Evolutionary conservation across 2,329 filamentous ascomycete genomes (phyloP), one percentile per base, ranked within the genome.

Genomic region (Bimuria novae-zelandiae): DNA sequence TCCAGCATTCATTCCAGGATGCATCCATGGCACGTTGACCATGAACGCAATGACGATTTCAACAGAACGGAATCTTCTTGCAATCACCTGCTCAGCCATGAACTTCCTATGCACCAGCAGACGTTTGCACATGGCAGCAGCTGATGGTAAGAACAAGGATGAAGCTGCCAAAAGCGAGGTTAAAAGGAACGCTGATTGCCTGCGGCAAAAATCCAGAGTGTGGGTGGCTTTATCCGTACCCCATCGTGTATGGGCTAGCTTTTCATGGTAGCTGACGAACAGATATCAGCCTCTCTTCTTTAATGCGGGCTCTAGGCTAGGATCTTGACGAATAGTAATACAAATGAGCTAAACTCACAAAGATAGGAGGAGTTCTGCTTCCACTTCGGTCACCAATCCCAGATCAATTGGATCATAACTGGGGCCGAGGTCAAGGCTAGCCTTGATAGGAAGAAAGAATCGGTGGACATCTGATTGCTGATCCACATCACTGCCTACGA

Each of bases 21-120:
- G 83, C 81, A 90, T 89, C 88, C 88, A 90, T 0, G 88, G 88
- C 6, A 90, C 82, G 55, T 89, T 89, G 27, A 89, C 81, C 84
- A 90, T 87, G 64, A 90, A 90, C 0, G 85, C 88, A 1, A 90
- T 75, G 0, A 90, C 84, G 51, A 90, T 89, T 67, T 90, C 88
- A 5, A 89, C 86, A 0, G 88, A 90, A 51, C 86, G 82, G 62
- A 85, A 82, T 2, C 86, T 82, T 40, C 82, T 80, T 0, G 79
- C 74, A 44, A 87, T 84, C 37, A 90, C 80, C 23, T 82, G 79
- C 22, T 85, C 81, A 0, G 85, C 87, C 3, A 90, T 79, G 21
- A 77, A 77, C 56, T 83, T 85, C 56, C 82, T 82, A 59, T 90
- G 88, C 47, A 83, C 80, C 0, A 85, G 84, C 1, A 90, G 76